phyloP scores from a whole-genome alignment of 192 early-diverging fungal genomes.

The Entophlyctis helioformis region DNA sequence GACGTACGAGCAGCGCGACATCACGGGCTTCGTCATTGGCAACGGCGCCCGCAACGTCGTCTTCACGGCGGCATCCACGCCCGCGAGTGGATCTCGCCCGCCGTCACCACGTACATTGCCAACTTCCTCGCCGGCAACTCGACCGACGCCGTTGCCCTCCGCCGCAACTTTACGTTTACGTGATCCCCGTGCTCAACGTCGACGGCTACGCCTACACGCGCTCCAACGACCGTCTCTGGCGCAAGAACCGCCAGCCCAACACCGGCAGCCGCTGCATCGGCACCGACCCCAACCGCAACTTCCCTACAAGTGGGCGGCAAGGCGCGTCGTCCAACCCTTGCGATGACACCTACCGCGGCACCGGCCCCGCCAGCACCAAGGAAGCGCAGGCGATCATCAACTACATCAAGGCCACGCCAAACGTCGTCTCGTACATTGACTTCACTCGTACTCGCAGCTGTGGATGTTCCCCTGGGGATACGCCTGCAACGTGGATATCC shows the following conservation, averaged over 20 bases:
- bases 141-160: slow-evolving; percentile 19
- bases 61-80: slow-evolving; percentile 42
- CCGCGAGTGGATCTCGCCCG: slow-evolving; percentile 45
- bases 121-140: slow-evolving; percentile 10
- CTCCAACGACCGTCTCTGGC: slow-evolving; percentile 11
- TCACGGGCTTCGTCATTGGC: slow-evolving; percentile 15
- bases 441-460: slow-evolving; percentile 33
- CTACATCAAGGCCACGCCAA: too few species aligned
- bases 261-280: slow-evolving; percentile 26
- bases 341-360: slow-evolving; percentile 32
- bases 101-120: slow-evolving; percentile 1
- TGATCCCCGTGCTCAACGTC: slow-evolving; percentile 47
- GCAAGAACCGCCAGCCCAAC: slow-evolving; percentile 37
- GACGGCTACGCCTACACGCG: slow-evolving; percentile 47
- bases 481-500: slow-evolving; percentile 2
- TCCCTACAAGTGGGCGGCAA: slow-evolving; percentile 27
- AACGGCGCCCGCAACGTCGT: slow-evolving; percentile 15
- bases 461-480: slow-evolving; percentile 37
- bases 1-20: slow-evolving; percentile 14
- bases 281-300: slow-evolving; percentile 40
- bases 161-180: slow-evolving; percentile 35
- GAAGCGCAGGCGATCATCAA: slow-evolving; percentile 29
- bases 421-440: too few species aligned
- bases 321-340: slow-evolving; percentile 36
- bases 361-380: slow-evolving; percentile 13